Base-by-base conservation (phyloP, 768 basidiomycete species). In the Tubosaeta sp. region DNA sequence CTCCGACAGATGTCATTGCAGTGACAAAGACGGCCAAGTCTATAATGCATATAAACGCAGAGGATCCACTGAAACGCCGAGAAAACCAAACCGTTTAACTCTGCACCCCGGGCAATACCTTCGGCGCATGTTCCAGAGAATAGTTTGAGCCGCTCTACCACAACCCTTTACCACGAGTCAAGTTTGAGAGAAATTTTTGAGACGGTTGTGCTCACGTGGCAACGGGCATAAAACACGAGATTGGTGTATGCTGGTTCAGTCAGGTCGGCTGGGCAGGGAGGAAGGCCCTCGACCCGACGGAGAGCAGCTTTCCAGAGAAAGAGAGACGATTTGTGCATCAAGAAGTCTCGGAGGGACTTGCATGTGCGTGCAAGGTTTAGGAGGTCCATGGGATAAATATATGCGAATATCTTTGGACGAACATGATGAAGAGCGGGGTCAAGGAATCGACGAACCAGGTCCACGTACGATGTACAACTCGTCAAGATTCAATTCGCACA, bases 191-290 rank as follows among this genome's bases (percentile, higher is more conserved):
- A 3, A 27, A 22, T 8, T 0, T 3, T 39, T 11, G 32, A 24
- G 32, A 21, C 27, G 27, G 1, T 1, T 10, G 29, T 3, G 25
- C 58, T 22, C 30, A 62, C 60, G 21, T 62, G 60, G 44, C 57
- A 80, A 21, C 52, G 58, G 6, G 43, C 9, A 24, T 43, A 49
- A 18, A 61, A 81, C 24, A 68, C 69, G 35, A 81, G 70, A 50
- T 67, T 72, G 31, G 73, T 71, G 49, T 73, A 80, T 55, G 74
- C 69, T 0, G 70, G 60, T 66, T 81, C 79, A 22, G 57, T 64
- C 54, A 80, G 56, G 56, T 79, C 78, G 10, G 54, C 36, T 0
- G 78, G 79, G 52, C 75, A 75, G 14, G 61, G 49, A 4, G 79
- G 79, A 13, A 78, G 62, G 13, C 67, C 72, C 32, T 62, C 59